Conservation (phyloP, 768 basidiomycete species). For the Sarcodon aspratus region DNA sequence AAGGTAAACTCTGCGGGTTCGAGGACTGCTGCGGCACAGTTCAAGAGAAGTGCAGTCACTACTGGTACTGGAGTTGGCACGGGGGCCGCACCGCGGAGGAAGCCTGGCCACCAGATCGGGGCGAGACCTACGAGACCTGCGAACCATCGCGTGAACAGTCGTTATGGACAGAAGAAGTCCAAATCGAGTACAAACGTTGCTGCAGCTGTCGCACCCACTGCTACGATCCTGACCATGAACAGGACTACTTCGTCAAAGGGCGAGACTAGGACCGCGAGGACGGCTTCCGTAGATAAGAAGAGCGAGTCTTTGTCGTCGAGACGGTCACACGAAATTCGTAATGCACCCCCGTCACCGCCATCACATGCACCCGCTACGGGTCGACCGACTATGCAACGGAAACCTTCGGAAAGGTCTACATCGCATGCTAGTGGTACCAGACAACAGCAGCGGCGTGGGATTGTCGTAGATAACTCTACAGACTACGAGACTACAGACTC, state of each 20-base stretch:
- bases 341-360: not conserved
- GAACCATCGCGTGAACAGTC: not conserved
- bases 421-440: not conserved
- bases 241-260: not conserved
- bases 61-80: not conserved
- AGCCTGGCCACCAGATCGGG: not conserved
- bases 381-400: not conserved
- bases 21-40: too few relatives aligned
- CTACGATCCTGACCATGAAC: not conserved
- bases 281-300: not conserved
- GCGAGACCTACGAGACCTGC: not conserved
- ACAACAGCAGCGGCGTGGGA: constrained; percentile 15
- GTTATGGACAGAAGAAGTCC: not conserved
- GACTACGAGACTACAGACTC: constrained; percentile 44
- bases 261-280: not conserved
- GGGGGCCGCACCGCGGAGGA: not conserved
- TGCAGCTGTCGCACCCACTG: not conserved
- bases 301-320: not conserved
- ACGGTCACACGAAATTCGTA: not conserved
- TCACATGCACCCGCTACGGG: not conserved
- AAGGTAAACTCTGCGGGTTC: too few relatives aligned
- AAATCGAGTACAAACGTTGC: not conserved
- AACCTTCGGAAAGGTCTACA: not conserved
- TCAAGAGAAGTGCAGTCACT: not conserved
- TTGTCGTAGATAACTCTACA: constrained; percentile 29